Evolutionary conservation across 371 early-diverging fungal genomes (phyloP), one percentile per base, ranked within the genome.

Genomic region (Mortierella sp.): DNA sequence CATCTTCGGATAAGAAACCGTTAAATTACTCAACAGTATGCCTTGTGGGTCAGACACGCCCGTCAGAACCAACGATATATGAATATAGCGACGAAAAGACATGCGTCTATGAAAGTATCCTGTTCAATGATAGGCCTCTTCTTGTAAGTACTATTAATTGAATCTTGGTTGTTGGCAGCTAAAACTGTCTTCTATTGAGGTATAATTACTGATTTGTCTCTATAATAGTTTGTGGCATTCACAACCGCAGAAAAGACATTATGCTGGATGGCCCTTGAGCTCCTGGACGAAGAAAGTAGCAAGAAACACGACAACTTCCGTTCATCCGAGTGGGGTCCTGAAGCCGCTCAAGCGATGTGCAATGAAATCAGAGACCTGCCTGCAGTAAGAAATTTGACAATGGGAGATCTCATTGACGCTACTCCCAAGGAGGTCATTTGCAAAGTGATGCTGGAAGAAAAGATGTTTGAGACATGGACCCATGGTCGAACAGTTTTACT

Each of bases 391-490:
- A 40, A 40, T 40, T 40, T 40, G 40, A 9, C 40, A 40, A 40
- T 40, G 40, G 40, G 40, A 9, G 40, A 40, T 9, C 6, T 40
- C 40, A 40, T 40, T 40, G 40, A 40, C 40, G 40, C 40, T 40
- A 40, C 40, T 40, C 40, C 40, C 28, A 43, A 55, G 32, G 57
- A 56, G 12, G 40, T 56, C 19, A 40, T 66, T 56, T 66, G 57
- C 23, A 66, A 66, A n/a, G 66, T 66, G 23, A 56, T 66, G 66
- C 49, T 66, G 31, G 66, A 66, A 29, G 66, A 66, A 40, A 66
- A 66, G 66, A 4, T 66, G 45, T 66, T 66, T 45, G 66, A 66
- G 17, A 66, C 66, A 5, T 66, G 66, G 66, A 42, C 37, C 43
- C 56, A 57, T 9, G 57, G 45, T 6, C 55, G 56, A 2, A 32